Evolutionary conservation across 805 yeast species (phyloP).

Genomic region (Deakozyma indianensis): DNA sequence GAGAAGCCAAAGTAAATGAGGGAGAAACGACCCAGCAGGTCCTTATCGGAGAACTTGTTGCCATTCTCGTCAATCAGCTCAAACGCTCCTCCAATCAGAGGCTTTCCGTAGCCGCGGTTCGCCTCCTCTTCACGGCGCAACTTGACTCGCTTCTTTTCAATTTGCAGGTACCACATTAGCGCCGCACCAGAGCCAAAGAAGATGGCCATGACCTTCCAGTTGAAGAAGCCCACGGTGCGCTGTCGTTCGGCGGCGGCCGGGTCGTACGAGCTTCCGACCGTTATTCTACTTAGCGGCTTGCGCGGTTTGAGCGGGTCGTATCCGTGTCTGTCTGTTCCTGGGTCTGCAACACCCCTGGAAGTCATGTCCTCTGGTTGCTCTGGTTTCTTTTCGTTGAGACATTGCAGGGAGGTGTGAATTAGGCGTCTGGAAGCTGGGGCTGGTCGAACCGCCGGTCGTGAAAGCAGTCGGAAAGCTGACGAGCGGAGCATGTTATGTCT

Average conservation of each 20-base stretch:
- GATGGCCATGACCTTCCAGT: slow-evolving; percentile 71
- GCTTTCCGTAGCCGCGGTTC: slow-evolving; percentile 81
- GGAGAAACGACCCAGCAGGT: slow-evolving; percentile 66
- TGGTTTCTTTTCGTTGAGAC: neutral
- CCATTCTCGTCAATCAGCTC: slow-evolving; percentile 57
- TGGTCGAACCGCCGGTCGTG: too few relatives aligned
- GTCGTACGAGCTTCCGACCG: slow-evolving; percentile 44
- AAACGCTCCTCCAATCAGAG: slow-evolving; percentile 87
- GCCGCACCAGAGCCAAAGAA: slow-evolving; percentile 59
- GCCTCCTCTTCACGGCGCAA: slow-evolving; percentile 69
- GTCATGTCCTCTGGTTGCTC: neutral
- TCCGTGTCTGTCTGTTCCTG: slow-evolving; percentile 12
- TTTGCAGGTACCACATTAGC: slow-evolving; percentile 53
- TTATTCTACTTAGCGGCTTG: slow-evolving; percentile 68
- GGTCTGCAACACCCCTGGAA: slow-evolving; percentile 8
- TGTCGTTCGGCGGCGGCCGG: slow-evolving; percentile 26
- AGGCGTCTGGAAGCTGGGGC: too few relatives aligned
- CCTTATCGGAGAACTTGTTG: slow-evolving; percentile 57
- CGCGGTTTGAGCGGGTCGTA: slow-evolving; percentile 19
- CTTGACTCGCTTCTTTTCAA: slow-evolving; percentile 63
- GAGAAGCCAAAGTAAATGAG: slow-evolving; percentile 92
- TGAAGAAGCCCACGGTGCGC: slow-evolving; percentile 26
- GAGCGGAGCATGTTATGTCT: too few relatives aligned
- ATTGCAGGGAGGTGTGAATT: neutral
- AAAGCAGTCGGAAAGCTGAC: too few relatives aligned